Evolutionary conservation across 345 rosid species (phyloP).

Genomic region (Rhodamnia argentea): DNA sequence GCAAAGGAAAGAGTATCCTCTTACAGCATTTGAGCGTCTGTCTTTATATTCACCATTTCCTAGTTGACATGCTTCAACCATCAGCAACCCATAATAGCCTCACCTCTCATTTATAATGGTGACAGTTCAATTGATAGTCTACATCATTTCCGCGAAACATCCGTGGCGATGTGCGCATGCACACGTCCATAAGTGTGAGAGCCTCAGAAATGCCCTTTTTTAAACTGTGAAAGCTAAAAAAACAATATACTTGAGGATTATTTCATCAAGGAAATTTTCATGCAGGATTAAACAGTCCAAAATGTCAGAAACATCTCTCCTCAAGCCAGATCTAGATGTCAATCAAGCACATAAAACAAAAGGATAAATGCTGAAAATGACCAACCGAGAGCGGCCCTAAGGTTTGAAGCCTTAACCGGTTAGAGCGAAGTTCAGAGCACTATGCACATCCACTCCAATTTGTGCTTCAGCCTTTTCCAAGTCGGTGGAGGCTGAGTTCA

Average conservation of each 20-base stretch:
- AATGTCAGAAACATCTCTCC: background rate
- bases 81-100: background rate
- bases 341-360: background rate
- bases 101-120: background rate
- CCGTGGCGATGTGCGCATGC: background rate
- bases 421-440: conserved; percentile 52
- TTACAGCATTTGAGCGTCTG: background rate
- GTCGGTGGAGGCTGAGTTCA: conserved; percentile 73
- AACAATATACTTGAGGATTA: background rate
- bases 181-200: background rate
- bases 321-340: background rate
- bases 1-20: background rate
- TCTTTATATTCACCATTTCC: background rate
- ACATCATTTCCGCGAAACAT: background rate
- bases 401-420: conserved; percentile 7
- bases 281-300: background rate
- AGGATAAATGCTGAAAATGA: background rate
- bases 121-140: background rate
- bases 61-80: background rate
- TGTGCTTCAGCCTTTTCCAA: conserved; percentile 96
- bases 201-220: background rate
- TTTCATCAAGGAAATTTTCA: background rate
- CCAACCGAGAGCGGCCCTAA: background rate
- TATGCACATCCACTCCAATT: conserved; percentile 38
- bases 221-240: background rate